Evolutionary conservation across 306 rosid genomes (phyloP), one percentile per base, ranked within the genome.

Genomic region (Bauhinia variegata): DNA sequence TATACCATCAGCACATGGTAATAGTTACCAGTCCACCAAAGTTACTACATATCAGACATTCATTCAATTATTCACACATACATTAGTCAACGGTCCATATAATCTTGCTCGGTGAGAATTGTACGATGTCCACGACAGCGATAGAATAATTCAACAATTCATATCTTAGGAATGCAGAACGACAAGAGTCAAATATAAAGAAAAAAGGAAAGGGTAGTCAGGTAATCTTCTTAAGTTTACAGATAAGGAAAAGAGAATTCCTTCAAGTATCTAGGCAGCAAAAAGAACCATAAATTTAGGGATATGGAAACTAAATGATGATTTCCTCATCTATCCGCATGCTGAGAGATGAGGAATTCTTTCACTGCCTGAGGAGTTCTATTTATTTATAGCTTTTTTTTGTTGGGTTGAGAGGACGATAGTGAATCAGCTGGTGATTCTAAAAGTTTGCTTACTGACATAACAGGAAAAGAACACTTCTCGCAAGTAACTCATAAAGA

Each of bases 241-340:
- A 34, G 33, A 66, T 72, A 59, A 77, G 18, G 65, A 65, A 56
- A 74, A 19, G 74, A 74, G 34, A 77, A 74, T 70, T 64, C 60
- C 65, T 65, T 74, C 68, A 56, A 74, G 75, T 54, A 73, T 57
- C 56, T 34, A 71, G 64, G 51, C 11, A 57, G 48, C 38, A 38
- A 53, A 1, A 3, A 68, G 37, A 65, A 75, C 77, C 73, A 38
- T 69, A 80, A 65, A 42, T 57, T 15, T 79, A 51, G 47, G 63
- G 68, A 53, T 42, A 36, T 50, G 56, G n/a, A 69, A 73, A 61
- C 5, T 70, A 62, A 61, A 71, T 9, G 70, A 73, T 60, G 72
- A 72, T 67, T 57, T 57, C 66, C 82, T 68, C 65, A 54, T n/a
- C 17, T 46, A 55, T 49, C 74, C 39, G 37, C 53, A 72, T 46